Base-by-base conservation (phyloP, 345 rosid species). In the Eucalyptus sp. region DNA sequence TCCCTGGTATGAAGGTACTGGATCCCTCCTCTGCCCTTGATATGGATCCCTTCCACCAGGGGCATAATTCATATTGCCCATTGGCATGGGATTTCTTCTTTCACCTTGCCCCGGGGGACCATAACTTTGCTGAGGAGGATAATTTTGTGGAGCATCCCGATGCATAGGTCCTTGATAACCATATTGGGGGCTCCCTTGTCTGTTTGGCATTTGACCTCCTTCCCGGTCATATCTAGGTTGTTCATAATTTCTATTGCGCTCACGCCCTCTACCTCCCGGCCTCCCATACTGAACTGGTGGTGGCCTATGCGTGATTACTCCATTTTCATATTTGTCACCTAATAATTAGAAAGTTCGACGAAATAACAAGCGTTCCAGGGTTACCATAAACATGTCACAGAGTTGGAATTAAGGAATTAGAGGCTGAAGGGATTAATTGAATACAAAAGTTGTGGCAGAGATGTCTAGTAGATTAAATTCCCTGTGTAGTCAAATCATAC, bases 281-380 rank as follows among this genome's bases (percentile, higher is more conserved):
- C 94, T 90, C 86, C 88, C 88, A 88, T 60, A 86, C 33, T 95
- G 98, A 87, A 94, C 54, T 25, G 98, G 99, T 22, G 97, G 98
- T 22, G 99, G 98, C 90, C 98, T 94, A 27, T 89, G 97, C 41
- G 96, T 97, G 51, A 96, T 96, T 41, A 93, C 92, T 56, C 99
- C 99, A 87, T 96, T 94, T 88, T 95, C 97, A 46, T 96, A 96
- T 88, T 96, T 97, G 91, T 96, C 99, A 43, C 99, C 98, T 98
- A 94, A 56, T 43, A 88, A 80, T 80, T 71, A 5, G 83, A 3
- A 76, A 37, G 83, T 76, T 20, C 27, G 2, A 76, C 46, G 20
- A 76, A 76, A 62, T 22, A 13, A 76, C 83, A 76, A 37, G 83
- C 46, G 4, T 87, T 48, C 41, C 87, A 51, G 46, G 87, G 29